Evolutionary conservation across 345 rosid species (phyloP).

Genomic region (Acer campestre): DNA sequence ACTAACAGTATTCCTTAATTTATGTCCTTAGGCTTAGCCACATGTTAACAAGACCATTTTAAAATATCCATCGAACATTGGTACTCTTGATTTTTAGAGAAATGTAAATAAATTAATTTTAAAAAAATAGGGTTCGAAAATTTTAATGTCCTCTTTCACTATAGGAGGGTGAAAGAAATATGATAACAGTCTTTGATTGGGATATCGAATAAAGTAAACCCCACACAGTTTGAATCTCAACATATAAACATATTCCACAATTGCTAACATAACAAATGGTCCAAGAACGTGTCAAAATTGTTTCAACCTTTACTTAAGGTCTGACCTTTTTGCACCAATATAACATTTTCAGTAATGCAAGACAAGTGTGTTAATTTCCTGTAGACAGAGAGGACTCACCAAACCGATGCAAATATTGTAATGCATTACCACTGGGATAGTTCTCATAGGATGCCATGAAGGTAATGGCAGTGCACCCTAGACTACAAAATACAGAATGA

Average conservation of each 20-base stretch:
- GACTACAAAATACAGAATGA: conserved; percentile 58
- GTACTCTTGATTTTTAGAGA: background rate
- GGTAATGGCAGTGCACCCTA: conserved; percentile 72
- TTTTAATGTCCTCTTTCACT: background rate
- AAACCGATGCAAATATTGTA: conserved; percentile 70
- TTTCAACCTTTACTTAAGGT: background rate
- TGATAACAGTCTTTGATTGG: background rate
- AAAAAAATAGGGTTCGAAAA: background rate
- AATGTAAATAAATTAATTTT: background rate
- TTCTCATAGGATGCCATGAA: conserved; percentile 89
- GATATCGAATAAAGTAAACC: background rate
- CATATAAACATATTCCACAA: background rate
- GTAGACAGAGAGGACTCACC: conserved; percentile 50
- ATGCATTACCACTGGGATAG: conserved; percentile 90
- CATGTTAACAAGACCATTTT: background rate
- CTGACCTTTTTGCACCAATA: background rate
- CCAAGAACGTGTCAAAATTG: background rate
- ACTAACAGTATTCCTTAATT: background rate
- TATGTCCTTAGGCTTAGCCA: background rate
- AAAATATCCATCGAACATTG: background rate
- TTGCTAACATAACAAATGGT: background rate
- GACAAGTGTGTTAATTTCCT: background rate
- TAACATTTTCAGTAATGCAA: background rate
- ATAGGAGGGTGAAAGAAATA: background rate
- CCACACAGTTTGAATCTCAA: background rate